A percentile compares a stretch with the other conserved stretches of the same genome.
Conservation (phyloP, 2,329 filamentous ascomycete species). For the Seiridium cupressi region DNA sequence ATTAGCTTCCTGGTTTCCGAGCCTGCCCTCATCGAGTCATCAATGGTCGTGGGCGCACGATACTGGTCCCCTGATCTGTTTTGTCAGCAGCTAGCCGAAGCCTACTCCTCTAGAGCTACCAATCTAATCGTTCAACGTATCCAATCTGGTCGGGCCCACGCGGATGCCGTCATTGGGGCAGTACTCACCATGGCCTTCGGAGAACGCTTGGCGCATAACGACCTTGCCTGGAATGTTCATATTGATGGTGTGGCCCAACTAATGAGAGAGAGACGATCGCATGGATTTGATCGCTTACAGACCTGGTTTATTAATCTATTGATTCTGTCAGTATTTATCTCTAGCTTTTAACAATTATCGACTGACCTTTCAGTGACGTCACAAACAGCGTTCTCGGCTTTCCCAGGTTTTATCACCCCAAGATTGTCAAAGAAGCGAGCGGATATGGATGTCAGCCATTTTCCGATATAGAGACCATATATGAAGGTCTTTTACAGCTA, state of each 20-base stretch:
- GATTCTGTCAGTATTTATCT: background rate
- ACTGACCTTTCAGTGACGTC: background rate
- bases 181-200: conserved; percentile 23
- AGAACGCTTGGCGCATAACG: conserved; percentile 15
- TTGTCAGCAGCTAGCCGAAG: conserved; percentile 17
- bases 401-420: background rate
- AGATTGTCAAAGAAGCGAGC: background rate
- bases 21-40: conserved; percentile 19
- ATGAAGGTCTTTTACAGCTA: background rate
- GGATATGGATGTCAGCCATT: background rate
- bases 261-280: conserved; percentile 10
- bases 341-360: background rate
- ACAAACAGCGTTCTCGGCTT: background rate
- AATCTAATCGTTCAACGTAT: conserved; percentile 19
- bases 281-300: conserved; percentile 6
- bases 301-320: conserved; percentile 3
- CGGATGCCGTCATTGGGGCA: conserved; percentile 20
- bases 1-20: conserved; percentile 20
- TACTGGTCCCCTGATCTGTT: conserved; percentile 17
- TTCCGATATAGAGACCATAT: background rate
- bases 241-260: conserved; percentile 17
- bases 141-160: conserved; percentile 10
- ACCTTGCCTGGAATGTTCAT: conserved; percentile 17
- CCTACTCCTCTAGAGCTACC: conserved; percentile 16
- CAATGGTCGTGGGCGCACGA: conserved; percentile 19